Evolutionary conservation across 345 rosid species (phyloP).

Genomic region (Dipteronia sinensis): DNA sequence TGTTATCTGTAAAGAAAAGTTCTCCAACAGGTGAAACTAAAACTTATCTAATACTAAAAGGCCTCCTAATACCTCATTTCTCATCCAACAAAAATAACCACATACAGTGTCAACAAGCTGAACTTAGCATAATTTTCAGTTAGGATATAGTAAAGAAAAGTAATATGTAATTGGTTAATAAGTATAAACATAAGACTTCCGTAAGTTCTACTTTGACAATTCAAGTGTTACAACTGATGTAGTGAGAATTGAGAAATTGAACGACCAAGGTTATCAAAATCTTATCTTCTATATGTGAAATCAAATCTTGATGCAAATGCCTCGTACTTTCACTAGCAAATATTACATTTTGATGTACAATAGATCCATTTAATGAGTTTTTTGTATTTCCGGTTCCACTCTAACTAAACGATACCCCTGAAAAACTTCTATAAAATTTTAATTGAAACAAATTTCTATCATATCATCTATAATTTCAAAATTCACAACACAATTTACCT

Average conservation of each 20-base stretch:
- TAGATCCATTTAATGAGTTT: neutral
- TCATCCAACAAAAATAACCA: neutral
- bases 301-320: neutral
- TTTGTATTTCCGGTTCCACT: neutral
- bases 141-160: neutral
- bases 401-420: neutral
- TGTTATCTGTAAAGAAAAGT: neutral
- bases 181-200: neutral
- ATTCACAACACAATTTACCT: neutral
- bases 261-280: neutral
- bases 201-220: neutral
- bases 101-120: neutral
- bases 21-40: neutral
- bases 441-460: neutral
- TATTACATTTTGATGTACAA: neutral
- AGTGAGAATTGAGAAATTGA: neutral
- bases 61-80: neutral
- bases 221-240: neutral
- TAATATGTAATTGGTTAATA: neutral
- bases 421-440: neutral
- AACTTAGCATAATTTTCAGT: neutral
- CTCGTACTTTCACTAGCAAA: neutral
- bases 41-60: neutral
- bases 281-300: neutral
- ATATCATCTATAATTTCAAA: neutral